These are phyloP conservation scores for Acaromyces ingoldii DNA, from an alignment of 1,284 basidiomycete genomes.

Conservation along the genomic window DNA sequence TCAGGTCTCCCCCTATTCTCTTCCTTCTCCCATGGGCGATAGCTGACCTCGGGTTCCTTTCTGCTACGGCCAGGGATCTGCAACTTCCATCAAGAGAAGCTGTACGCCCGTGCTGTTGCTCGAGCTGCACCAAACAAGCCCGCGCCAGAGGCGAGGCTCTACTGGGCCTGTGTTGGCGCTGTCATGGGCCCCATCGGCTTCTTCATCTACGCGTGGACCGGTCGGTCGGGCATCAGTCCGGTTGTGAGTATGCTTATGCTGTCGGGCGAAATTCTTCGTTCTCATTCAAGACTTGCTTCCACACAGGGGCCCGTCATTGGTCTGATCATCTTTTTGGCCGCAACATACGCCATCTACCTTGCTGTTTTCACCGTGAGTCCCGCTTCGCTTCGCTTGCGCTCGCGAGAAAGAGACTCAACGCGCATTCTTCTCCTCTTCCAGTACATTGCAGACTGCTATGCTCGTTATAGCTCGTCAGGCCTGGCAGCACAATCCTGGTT, in stretches of 20 bases:
- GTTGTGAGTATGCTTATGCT: not conserved
- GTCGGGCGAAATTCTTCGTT: not conserved
- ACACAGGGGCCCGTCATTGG: constrained; percentile 32
- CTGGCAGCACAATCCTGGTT: constrained; percentile 37
- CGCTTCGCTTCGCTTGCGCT: no score
- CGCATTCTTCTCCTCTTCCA: constrained; percentile 22
- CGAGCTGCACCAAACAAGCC: constrained; percentile 23
- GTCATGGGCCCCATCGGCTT: constrained; percentile 29
- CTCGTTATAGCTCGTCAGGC: constrained; percentile 45
- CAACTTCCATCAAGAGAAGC: constrained; percentile 54
- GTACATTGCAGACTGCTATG: constrained; percentile 36
- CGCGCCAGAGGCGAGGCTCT: constrained; percentile 55
- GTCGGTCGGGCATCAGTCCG: constrained; percentile 10
- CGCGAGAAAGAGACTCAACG: no score
- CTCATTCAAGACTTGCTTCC: no score
- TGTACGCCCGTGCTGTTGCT: constrained; percentile 20
- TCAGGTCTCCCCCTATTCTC: no score
- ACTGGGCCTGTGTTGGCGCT: constrained; percentile 37
- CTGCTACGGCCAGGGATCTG: no score
- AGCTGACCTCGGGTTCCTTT: no score
- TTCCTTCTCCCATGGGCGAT: no score
- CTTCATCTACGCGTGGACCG: constrained; percentile 36
- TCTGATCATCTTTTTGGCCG: constrained; percentile 22
- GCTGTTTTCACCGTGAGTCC: constrained; percentile 1
- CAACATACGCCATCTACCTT: constrained; percentile 17